Evolutionary conservation across 805 yeast genomes (phyloP), one percentile per base, ranked within the genome.

Genomic region (Ogataea naganishii): DNA sequence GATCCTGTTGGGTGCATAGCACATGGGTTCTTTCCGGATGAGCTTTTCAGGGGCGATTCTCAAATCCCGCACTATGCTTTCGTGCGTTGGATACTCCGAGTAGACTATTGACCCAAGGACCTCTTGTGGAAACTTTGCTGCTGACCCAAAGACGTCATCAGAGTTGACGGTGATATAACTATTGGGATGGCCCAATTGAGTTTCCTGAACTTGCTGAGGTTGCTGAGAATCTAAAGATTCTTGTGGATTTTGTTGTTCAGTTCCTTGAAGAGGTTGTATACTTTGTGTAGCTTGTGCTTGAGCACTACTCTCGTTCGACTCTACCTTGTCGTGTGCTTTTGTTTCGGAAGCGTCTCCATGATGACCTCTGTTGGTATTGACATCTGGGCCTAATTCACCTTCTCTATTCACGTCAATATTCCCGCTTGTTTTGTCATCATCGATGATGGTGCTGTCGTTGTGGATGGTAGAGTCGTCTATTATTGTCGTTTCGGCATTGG

Each of bases 101-200:
- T 83, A 82, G 0, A 77, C 48, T 4, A 78, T 50, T 1, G 72
- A 58, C 1, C 83, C 83, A 7, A 79, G 51, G 35, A 64, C 55
- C 21, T 50, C 53, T 23, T 74, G 50, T 18, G 66, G 65, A 39
- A 71, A 69, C 32, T 48, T 41, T 3, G 53, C 39, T 2, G 69
- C 69, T 16, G 50, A 49, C 11, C 48, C 51, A 0, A 68, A 33
- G 2, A 64, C 74, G 20, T 60, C 64, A 9, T 43, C 34, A 36
- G 60, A 67, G 32, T 58, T 46, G 3, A 72, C 59, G 0, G 41
- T 45, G 2, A 22, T 14, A 5, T n/a, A 8, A 38, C 32, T 12
- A 31, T 27, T 4, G 40, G 26, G 17, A 26, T 33, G 13, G 30
- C 30, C 25, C 29, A 29, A 9, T 24, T 16, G 26, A 30, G 8